Evolutionary conservation across 257 asterid species (phyloP).

Genomic region (Ajuga chamaepitys): DNA sequence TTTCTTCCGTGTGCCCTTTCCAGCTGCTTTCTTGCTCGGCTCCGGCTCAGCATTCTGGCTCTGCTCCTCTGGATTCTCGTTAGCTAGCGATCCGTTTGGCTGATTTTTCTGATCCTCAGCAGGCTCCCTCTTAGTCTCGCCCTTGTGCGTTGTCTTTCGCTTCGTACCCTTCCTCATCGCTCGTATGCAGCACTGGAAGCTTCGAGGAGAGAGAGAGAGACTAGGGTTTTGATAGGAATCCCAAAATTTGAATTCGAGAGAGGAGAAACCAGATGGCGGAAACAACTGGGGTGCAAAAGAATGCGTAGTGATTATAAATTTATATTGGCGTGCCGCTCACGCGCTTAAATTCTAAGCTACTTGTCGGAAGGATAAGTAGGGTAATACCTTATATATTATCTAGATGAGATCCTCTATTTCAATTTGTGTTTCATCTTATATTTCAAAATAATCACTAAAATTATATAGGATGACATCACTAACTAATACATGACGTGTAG

Average conservation of each 20-base stretch:
- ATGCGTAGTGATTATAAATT: neutral
- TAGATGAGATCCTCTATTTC: too few species aligned
- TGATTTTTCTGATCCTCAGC: constrained; percentile 16
- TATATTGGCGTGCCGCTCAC: neutral
- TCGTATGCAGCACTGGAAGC: neutral
- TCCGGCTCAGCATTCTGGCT: constrained; percentile 18
- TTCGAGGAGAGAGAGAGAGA: constrained; percentile 2
- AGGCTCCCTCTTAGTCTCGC: constrained; percentile 9
- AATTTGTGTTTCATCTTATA: too few species aligned
- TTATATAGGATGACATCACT: too few species aligned
- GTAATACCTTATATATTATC: too few species aligned
- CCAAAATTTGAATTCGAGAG: constrained; percentile 35
- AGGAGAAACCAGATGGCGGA: constrained; percentile 34
- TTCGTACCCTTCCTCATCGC: constrained; percentile 62
- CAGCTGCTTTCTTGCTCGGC: constrained; percentile 30
- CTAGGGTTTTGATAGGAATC: constrained; percentile 28
- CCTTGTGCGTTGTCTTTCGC: constrained; percentile 42
- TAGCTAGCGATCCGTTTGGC: constrained; percentile 21
- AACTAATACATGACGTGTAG: too few species aligned
- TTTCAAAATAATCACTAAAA: too few species aligned
- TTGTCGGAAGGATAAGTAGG: neutral
- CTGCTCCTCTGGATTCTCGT: constrained; percentile 17
- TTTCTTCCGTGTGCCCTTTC: constrained; percentile 42
- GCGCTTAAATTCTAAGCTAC: constrained; percentile 11
- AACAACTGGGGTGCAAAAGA: constrained; percentile 12